Conservation (phyloP, 129 eudicot species). For the Centaurea solstitialis region DNA sequence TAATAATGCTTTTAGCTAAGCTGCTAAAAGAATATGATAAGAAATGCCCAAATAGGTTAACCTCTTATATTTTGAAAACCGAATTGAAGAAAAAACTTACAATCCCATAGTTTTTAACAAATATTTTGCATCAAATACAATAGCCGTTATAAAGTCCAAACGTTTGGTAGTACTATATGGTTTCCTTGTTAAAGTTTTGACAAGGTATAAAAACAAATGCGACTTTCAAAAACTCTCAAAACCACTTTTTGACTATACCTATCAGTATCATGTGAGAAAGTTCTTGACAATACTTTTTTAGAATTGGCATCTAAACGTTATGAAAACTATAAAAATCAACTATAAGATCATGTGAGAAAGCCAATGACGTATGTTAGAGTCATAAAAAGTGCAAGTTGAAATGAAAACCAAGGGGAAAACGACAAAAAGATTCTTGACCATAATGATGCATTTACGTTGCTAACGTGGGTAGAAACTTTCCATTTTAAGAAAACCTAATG, state of each 20-base stretch:
- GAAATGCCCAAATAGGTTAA: too few relatives aligned
- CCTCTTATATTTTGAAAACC: too few relatives aligned
- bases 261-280: not conserved
- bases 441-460: not conserved
- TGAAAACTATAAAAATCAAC: not conserved
- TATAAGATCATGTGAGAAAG: not conserved
- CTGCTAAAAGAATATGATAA: too few relatives aligned
- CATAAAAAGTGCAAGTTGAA: not conserved
- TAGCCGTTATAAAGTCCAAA: not conserved
- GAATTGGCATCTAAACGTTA: not conserved
- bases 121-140: too few relatives aligned
- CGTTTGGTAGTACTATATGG: not conserved
- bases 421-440: not conserved
- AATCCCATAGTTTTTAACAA: too few relatives aligned
- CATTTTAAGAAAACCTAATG: not conserved
- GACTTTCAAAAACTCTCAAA: not conserved
- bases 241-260: not conserved
- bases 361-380: not conserved
- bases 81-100: too few relatives aligned
- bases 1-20: too few relatives aligned
- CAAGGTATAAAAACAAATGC: not conserved
- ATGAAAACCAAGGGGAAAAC: not conserved
- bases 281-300: not conserved
- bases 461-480: not conserved
- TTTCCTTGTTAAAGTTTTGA: not conserved